Evolutionary conservation across 2,329 filamentous ascomycete genomes (phyloP).

Genomic region (Metarhizium rileyi): DNA sequence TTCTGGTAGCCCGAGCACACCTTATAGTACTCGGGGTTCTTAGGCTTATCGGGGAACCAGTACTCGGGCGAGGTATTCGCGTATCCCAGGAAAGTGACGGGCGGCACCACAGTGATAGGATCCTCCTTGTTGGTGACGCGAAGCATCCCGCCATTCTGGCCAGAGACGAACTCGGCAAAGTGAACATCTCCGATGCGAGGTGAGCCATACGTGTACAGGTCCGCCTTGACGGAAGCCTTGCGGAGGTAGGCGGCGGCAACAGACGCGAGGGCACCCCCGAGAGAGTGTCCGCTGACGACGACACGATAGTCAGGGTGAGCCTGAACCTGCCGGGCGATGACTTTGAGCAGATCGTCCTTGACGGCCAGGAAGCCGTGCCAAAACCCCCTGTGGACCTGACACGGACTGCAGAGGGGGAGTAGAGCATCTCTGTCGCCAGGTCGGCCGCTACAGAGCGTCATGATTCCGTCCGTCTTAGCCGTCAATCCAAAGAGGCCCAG

Average conservation of each 20-base stretch:
- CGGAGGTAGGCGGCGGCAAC: constrained; percentile 50
- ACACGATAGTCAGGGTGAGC: constrained; percentile 18
- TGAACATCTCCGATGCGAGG: constrained; percentile 53
- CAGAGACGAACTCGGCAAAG: constrained; percentile 26
- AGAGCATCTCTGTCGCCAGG: not conserved
- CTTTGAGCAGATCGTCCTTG: not conserved
- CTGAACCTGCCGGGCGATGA: not conserved
- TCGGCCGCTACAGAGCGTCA: not conserved
- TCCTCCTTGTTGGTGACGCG: constrained; percentile 1
- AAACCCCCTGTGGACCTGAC: not conserved
- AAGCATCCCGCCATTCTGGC: not conserved
- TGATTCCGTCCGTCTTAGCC: not conserved
- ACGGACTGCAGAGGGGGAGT: not conserved
- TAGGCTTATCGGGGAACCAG: not conserved
- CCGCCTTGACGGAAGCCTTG: constrained; percentile 30
- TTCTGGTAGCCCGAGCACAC: not conserved
- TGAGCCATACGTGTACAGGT: constrained; percentile 57
- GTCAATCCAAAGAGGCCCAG: too few relatives aligned
- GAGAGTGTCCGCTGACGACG: constrained; percentile 58
- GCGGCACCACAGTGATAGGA: not conserved
- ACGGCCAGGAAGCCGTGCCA: not conserved
- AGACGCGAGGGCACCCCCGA: constrained; percentile 55
- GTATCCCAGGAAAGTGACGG: not conserved
- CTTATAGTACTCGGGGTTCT: not conserved
- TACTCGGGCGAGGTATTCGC: constrained; percentile 1